Base-by-base conservation (phyloP, 495 filamentous ascomycete genomes). In the Aspergillus homomorphus region DNA sequence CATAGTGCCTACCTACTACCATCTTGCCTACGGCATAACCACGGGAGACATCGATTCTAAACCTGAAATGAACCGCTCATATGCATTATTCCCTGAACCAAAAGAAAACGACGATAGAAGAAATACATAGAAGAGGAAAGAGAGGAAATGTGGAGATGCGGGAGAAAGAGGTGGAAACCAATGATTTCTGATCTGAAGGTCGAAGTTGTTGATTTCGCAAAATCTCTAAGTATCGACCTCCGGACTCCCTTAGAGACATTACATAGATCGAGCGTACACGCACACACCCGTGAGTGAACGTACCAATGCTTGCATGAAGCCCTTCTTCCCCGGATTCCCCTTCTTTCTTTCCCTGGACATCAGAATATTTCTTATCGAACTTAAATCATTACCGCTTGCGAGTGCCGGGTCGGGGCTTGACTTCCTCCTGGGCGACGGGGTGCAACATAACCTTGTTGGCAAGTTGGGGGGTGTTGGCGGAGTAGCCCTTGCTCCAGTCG, bases 401-500 rank as follows among this genome's bases (percentile, higher is more conserved):
- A 16, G 81, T 79, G 59, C 79, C 83, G 18, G 86, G 87, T 63
- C 89, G 74, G 8, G 90, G 90, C 73, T 93, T 94, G 62, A 89
- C 89, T 71, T 94, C 90, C 58, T 94, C 90, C 21, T 78, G 80
- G 45, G 75, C 75, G 14, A 96, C 83, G 0, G 85, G 84, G 73
- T 94, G 91, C 62, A 97, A 76, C 85, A 95, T 92, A 54, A 97
- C 84, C 73, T 94, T 95, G 70, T 87, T 92, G 6, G 86, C 80
- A 42, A 82, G 80, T 60, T 85, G 79, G 20, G 81, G 84, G 26
- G 70, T 90, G 69, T 94, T 93, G 26, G 69, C 80, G 8, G 81
- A 77, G 71, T 90, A 93, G 12, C 92, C 92, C 73, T 95, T 95
- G 68, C 87, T 89, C 92, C 92, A 97, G 76, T 97, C 92, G 64